phyloP scores from a whole-genome alignment of 148 eudicot genomes.

The Limonium bicolor region DNA sequence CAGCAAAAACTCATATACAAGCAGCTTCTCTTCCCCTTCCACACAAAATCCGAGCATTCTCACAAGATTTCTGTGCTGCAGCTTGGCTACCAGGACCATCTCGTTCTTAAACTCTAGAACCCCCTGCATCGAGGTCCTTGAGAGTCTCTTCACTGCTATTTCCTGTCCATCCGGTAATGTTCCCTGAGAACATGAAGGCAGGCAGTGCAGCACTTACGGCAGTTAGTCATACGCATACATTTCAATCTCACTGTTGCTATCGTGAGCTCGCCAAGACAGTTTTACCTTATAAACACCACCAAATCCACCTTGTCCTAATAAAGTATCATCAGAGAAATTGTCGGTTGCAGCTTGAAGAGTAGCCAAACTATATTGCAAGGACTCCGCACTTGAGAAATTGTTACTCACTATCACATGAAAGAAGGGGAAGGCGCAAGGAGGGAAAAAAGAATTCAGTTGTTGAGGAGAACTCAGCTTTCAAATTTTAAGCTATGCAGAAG shows the following conservation, averaged over 20 bases:
- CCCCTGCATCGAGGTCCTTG: too few relatives aligned
- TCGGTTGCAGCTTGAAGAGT: conserved; percentile 15
- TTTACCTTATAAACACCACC: conserved; percentile 17
- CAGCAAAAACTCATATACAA: neutral
- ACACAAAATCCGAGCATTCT: too few relatives aligned
- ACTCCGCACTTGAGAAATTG: conserved; percentile 5
- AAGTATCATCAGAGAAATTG: conserved; percentile 14
- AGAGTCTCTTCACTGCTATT: neutral
- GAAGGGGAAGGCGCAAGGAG: neutral
- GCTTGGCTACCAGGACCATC: too few relatives aligned
- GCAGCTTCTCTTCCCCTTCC: too few relatives aligned
- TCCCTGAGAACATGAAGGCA: neutral
- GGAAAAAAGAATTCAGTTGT: too few relatives aligned
- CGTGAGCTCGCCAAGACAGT: neutral
- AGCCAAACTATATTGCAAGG: conserved; percentile 13
- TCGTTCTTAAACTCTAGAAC: too few relatives aligned
- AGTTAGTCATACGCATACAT: neutral
- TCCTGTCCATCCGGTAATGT: neutral
- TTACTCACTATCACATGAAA: neutral
- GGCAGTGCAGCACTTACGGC: too few relatives aligned
- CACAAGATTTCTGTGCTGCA: too few relatives aligned
- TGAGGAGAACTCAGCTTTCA: neutral
- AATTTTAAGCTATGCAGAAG: neutral
- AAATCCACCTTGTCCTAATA: conserved; percentile 20
- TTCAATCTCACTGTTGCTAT: neutral